A percentile compares a stretch with the other conserved stretches of the same genome.
Conservation (phyloP, 805 yeast species). For the Sugiyamaella qingdaonensis region DNA sequence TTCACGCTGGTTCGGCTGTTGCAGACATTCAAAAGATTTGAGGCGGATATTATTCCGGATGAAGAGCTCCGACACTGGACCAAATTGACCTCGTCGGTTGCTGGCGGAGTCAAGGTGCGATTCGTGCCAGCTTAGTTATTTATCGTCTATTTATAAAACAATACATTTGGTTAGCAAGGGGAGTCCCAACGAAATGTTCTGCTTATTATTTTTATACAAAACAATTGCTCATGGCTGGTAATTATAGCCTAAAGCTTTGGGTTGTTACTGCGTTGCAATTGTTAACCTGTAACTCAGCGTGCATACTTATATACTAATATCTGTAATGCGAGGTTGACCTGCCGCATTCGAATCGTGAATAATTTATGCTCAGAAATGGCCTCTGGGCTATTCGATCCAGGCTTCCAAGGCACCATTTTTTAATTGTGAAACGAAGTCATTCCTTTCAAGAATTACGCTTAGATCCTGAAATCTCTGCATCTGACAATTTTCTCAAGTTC, state of each 20-base stretch:
- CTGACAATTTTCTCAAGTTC: constrained; percentile 8
- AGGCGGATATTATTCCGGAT: not conserved
- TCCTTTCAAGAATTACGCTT: not conserved
- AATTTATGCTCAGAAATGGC: not conserved
- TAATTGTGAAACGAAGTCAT: not conserved
- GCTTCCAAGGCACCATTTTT: too few species aligned
- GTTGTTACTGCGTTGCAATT: too few species aligned
- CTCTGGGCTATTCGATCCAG: not conserved
- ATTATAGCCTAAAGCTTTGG: too few species aligned
- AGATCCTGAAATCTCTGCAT: constrained; percentile 1
- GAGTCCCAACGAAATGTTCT: too few species aligned
- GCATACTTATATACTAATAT: too few species aligned
- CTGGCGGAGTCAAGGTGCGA: constrained; percentile 8
- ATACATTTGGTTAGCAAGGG: not conserved
- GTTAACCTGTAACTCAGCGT: too few species aligned
- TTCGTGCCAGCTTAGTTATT: constrained; percentile 5
- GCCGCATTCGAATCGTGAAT: too few species aligned
- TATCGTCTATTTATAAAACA: not conserved
- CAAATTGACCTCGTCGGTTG: constrained; percentile 7
- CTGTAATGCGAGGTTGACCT: too few species aligned
- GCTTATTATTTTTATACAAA: too few species aligned
- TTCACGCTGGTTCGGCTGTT: constrained; percentile 39
- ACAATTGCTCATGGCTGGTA: too few species aligned
- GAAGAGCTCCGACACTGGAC: constrained; percentile 1
- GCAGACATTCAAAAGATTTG: constrained; percentile 29